phyloP scores from a whole-genome alignment of 768 basidiomycete species.

The Russula vinacea region DNA sequence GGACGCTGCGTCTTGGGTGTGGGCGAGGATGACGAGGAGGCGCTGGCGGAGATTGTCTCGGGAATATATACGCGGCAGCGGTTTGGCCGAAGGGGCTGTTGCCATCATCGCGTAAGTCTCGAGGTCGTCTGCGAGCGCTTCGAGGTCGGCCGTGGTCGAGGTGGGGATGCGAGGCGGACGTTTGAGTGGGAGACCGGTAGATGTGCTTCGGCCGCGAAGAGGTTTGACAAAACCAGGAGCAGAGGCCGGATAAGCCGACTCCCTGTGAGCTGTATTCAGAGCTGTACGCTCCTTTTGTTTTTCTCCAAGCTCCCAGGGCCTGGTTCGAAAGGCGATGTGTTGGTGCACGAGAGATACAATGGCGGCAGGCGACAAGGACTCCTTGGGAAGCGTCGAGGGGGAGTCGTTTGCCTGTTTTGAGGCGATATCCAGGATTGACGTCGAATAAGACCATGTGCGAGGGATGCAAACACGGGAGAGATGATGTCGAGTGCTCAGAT shows the following conservation, averaged over 20 bases:
- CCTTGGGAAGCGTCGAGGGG: neutral
- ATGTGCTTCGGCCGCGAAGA: slow-evolving; percentile 15
- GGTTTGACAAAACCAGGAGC: slow-evolving; percentile 18
- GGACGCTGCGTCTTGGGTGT: slow-evolving; percentile 12
- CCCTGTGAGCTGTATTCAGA: neutral
- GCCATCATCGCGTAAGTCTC: slow-evolving; percentile 3
- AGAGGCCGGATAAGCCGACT: neutral
- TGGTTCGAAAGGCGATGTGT: slow-evolving; percentile 21
- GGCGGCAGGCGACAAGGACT: slow-evolving; percentile 14
- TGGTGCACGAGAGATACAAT: slow-evolving; percentile 19
- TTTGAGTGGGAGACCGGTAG: slow-evolving; percentile 19
- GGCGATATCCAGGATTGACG: neutral
- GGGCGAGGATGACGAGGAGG: slow-evolving; percentile 16
- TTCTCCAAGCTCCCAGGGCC: slow-evolving; percentile 9
- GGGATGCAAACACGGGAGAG: slow-evolving; percentile 17
- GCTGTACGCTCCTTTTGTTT: neutral
- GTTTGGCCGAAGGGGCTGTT: neutral
- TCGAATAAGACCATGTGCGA: slow-evolving; percentile 28
- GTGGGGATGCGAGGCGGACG: slow-evolving; percentile 10
- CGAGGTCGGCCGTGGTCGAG: slow-evolving; percentile 17
- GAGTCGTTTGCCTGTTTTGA: neutral
- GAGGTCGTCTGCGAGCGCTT: slow-evolving; percentile 20
- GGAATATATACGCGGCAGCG: slow-evolving; percentile 18
- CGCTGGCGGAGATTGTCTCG: slow-evolving; percentile 12
- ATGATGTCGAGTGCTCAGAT: slow-evolving; percentile 60